Evolutionary conservation across 495 filamentous ascomycete species (phyloP).

Genomic region (Annulohypoxylon stygium): DNA sequence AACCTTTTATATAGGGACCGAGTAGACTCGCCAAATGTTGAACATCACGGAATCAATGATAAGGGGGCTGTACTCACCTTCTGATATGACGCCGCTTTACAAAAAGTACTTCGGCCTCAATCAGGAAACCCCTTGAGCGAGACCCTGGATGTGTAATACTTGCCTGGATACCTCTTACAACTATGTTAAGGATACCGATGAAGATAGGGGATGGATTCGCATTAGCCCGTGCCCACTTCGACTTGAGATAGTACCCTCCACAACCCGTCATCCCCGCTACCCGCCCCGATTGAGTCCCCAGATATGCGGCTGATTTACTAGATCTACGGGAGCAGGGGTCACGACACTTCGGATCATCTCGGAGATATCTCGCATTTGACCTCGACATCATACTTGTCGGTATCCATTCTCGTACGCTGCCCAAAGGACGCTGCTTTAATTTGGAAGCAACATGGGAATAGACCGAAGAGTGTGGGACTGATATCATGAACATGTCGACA

Average conservation of each 20-base stretch:
- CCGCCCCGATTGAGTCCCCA: background rate
- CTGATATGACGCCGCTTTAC: too few relatives aligned
- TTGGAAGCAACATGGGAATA: background rate
- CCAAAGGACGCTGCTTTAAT: background rate
- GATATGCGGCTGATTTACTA: slow-evolving; percentile 2
- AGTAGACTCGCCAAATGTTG: too few relatives aligned
- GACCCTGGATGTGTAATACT: too few relatives aligned
- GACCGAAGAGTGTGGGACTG: background rate
- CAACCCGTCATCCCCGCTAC: background rate
- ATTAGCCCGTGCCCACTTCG: background rate
- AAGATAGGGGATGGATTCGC: background rate
- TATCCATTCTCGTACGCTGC: background rate
- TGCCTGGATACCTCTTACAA: too few relatives aligned
- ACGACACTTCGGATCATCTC: background rate
- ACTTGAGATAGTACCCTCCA: background rate
- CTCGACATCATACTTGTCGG: background rate
- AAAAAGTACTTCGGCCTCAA: too few relatives aligned
- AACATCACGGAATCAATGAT: too few relatives aligned
- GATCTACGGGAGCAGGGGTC: background rate
- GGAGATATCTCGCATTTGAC: background rate
- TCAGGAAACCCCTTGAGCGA: too few relatives aligned
- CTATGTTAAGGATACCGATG: too few relatives aligned
- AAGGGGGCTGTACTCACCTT: too few relatives aligned
- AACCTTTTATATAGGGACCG: background rate
- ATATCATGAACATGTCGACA: background rate